Percentiles rank a stretch among this genome's conserved stretches.
These are phyloP conservation scores for Tetrahymena thermophila DNA, from an alignment of 73 alveolate species.

Conservation along the genomic window DNA sequence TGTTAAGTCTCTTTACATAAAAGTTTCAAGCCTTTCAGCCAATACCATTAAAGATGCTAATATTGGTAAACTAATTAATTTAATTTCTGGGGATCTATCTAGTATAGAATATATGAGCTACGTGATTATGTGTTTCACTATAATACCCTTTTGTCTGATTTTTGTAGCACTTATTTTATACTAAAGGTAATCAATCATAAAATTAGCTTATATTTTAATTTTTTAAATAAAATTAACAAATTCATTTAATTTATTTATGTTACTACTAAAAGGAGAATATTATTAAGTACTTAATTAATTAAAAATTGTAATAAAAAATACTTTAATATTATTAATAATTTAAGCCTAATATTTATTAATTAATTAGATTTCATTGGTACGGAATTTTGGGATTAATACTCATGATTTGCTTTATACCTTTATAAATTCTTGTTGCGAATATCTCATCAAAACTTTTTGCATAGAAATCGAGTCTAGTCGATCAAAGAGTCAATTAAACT, in stretches of 20 bases:
- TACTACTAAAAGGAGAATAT: too few relatives aligned
- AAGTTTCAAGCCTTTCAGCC: neutral
- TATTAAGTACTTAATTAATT: neutral
- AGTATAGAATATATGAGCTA: neutral
- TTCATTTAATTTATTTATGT: too few relatives aligned
- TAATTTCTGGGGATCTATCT: conserved; percentile 11
- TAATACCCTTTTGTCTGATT: neutral
- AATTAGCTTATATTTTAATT: too few relatives aligned
- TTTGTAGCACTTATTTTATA: neutral
- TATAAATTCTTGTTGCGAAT: neutral
- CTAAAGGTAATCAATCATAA: neutral
- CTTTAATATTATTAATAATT: neutral
- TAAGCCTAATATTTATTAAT: neutral
- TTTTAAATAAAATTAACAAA: too few relatives aligned
- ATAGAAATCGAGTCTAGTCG: neutral
- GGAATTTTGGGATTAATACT: neutral
- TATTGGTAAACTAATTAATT: conserved; percentile 4
- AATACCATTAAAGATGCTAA: conserved; percentile 5
- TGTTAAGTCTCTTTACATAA: neutral
- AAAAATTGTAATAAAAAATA: neutral
- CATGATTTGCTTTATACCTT: neutral
- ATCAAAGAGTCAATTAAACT: conserved; percentile 9
- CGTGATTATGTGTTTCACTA: neutral
- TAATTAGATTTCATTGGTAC: neutral
- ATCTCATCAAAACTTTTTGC: neutral